Evolutionary conservation across 257 asterid species (phyloP), one percentile per base, ranked within the genome.

Genomic region (Lantana camara): DNA sequence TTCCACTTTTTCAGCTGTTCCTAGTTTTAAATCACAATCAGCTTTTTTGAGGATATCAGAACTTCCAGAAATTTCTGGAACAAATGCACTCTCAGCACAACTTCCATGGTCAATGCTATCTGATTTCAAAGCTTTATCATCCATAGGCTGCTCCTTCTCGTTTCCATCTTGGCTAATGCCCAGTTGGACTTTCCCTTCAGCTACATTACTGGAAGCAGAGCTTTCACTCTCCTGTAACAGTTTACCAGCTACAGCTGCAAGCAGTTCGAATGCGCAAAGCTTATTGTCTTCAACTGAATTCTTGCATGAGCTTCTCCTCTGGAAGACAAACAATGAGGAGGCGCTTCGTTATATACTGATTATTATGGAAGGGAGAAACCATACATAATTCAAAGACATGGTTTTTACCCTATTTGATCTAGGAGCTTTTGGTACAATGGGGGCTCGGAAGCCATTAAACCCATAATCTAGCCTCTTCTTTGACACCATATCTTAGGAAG

Each of bases 161-260:
- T 38, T 57, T 66, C 66, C 83, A 64, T 74, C 76, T 42, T 4
- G 50, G 42, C 61, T 72, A 57, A 48, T 29, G 29, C 46, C 78
- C 44, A 46, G 65, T 11, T 55, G 77, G 56, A 64, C 72, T 61
- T 83, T 81, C 48, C 68, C 83, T 47, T 76, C 85, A 0, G 64
- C 84, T 20, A 81, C 88, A 83, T 86, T 86, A 76, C 96, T 81
- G 10, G 92, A 90, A 60, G 95, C 85, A 41, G 96, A 94, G 68
- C 96, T 79, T 77, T 90, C 96, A 62, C 85, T 94, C 77, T 88
- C 99, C 75, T 75, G 92, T 62, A 90, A 78, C 55, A 94, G 73
- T 75, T 94, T 80, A 47, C 95, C 97, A 34, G 99, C 99, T 70
- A 94, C 97, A 74, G 91, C 86, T 24, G 99, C 99, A 67, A 94